Percentiles rank a stretch among this genome's conserved stretches.
Evolutionary conservation across 148 eudicot genomes (phyloP).

Genomic region (Rhododendron mucronatum): DNA sequence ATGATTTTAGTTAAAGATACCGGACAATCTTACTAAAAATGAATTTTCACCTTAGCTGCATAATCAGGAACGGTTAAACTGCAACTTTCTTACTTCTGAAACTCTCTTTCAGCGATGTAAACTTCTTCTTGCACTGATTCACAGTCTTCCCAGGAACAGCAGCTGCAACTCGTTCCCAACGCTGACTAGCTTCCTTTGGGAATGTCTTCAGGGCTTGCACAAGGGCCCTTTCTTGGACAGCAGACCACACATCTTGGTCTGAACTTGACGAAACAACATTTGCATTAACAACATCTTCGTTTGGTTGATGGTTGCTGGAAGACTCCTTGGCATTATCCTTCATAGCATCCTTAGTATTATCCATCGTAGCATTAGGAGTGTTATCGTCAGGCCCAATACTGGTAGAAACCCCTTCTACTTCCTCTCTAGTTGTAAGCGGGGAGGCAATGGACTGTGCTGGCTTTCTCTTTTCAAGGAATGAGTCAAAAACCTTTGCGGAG

Average conservation of each 20-base stretch:
- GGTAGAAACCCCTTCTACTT: constrained; percentile 32
- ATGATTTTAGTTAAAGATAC: not conserved
- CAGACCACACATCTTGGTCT: constrained; percentile 79
- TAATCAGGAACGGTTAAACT: constrained; percentile 15
- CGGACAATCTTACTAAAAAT: not conserved
- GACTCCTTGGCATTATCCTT: constrained; percentile 12
- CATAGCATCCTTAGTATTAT: constrained; percentile 11
- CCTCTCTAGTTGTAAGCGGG: constrained; percentile 89
- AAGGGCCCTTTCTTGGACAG: constrained; percentile 88
- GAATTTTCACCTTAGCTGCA: not conserved
- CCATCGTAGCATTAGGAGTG: not conserved
- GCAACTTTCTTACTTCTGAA: constrained; percentile 80
- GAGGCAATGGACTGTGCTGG: constrained; percentile 71
- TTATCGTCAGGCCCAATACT: constrained; percentile 10
- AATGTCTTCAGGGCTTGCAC: constrained; percentile 89
- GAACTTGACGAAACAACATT: constrained; percentile 31
- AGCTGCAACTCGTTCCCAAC: constrained; percentile 97
- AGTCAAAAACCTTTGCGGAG: constrained; percentile 84
- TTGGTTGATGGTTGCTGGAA: constrained; percentile 17
- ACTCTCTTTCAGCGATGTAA: constrained; percentile 68
- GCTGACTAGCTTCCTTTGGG: constrained; percentile 81
- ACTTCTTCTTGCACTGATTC: constrained; percentile 88
- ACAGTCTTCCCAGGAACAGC: constrained; percentile 92
- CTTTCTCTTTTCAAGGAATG: constrained; percentile 95
- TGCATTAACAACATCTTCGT: constrained; percentile 18